Base-by-base conservation (phyloP, 345 rosid species). In the Melastoma malabathricum region DNA sequence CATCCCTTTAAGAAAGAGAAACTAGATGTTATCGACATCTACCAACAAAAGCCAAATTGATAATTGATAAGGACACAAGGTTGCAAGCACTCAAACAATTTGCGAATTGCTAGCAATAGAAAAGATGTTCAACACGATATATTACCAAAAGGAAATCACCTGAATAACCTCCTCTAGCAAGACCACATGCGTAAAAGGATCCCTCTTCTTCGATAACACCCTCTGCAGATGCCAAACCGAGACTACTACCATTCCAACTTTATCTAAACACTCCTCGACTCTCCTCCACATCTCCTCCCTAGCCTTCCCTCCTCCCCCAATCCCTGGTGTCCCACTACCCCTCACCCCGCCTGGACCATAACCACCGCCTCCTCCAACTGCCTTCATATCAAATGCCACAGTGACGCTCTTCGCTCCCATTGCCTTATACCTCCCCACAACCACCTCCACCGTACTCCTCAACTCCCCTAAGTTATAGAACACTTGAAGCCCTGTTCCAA, bases 151-250 rank as follows among this genome's bases (percentile, higher is more conserved):
- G 19, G 17, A 47, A 15, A 48, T 54, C 38, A 92, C 98, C 93
- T 92, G 80, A 55, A 88, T 77, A 73, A 88, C 89, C 68, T 88
- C 95, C 44, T 93, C 97, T 34, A 93, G 87, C 69, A 93, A 70
- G 72, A 93, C 74, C 23, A 85, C 86, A 63, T 93, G 99, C 0
- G 95, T 79, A 63, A 93, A 88, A 2, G 99, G 99, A 71, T 88
- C 99, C 58, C 88, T 88, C 72, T 93, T 93, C 76, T 93, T 88
- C 2, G 97, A 88, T 61, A 93, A 50, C 43, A 93, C 93, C 65
- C 99, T 77, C 78, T 88, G 94, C 90, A 93, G 77, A 44, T 93
- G 97, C 99, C 99, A 93, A 60, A 93, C 88, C 3, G 89, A 85
- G 22, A 88, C 80, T 51, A 88, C 72, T 48, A 85, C 70, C 2